A percentile compares a stretch with the other conserved stretches of the same genome.
Conservation (phyloP, 2,329 filamentous ascomycete genomes). For the Seiridium unicorne region DNA sequence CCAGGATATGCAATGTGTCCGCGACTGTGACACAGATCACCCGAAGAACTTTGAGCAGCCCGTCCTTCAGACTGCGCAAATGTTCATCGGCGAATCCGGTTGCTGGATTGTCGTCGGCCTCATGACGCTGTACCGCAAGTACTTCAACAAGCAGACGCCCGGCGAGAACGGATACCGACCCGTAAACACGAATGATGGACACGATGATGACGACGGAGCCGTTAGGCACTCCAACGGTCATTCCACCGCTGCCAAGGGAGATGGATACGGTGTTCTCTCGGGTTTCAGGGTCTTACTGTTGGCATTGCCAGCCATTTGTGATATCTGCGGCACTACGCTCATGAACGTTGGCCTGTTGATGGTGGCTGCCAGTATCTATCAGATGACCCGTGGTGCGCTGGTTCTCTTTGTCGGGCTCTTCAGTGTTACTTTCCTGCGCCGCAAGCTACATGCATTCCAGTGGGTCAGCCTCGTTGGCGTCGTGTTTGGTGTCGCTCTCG, state of each 20-base stretch:
- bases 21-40: constrained; percentile 75
- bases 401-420: constrained; percentile 96
- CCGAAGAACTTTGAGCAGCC: constrained; percentile 84
- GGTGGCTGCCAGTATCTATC: constrained; percentile 94
- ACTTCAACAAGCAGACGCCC: constrained; percentile 41
- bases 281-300: constrained; percentile 74
- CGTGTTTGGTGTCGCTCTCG: constrained; percentile 81
- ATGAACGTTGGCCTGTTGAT: constrained; percentile 97
- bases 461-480: constrained; percentile 88
- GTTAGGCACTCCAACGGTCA: constrained; percentile 41
- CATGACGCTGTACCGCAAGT: constrained; percentile 64
- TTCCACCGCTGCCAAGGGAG: constrained; percentile 30
- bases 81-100: constrained; percentile 96
- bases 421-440: constrained; percentile 84
- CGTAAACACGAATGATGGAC: constrained; percentile 49
- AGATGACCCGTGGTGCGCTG: constrained; percentile 94
- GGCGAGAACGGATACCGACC: constrained; percentile 63
- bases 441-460: constrained; percentile 81
- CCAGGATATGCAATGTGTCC: constrained; percentile 96
- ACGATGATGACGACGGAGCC: constrained; percentile 40
- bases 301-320: constrained; percentile 84
- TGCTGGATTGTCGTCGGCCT: constrained; percentile 87
- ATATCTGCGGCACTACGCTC: constrained; percentile 91
- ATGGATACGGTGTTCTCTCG: constrained; percentile 54
- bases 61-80: constrained; percentile 93